A percentile compares a stretch with the other conserved stretches of the same genome.
phyloP scores from a whole-genome alignment of 768 basidiomycete species.

The Lentinula sp. region DNA sequence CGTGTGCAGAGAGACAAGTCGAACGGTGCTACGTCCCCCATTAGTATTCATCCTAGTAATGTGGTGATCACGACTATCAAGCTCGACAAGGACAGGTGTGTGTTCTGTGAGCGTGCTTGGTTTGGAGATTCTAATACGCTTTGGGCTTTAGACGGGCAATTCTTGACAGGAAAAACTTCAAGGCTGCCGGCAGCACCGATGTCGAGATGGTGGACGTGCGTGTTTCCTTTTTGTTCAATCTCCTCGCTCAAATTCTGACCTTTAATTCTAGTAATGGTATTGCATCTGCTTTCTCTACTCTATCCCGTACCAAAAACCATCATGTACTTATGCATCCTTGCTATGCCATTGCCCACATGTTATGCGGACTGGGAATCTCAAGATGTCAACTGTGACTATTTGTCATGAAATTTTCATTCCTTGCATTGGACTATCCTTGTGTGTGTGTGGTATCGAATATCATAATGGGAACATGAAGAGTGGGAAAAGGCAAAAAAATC shows the following conservation, averaged over 20 bases:
- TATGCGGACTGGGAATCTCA: constrained; percentile 31
- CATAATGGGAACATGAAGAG: not conserved
- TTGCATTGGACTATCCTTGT: not conserved
- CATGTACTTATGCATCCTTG: constrained; percentile 39
- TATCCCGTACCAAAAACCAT: constrained; percentile 36
- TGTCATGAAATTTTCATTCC: not conserved
- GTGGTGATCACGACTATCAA: constrained; percentile 92
- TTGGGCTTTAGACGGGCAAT: constrained; percentile 60
- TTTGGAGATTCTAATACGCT: constrained; percentile 4
- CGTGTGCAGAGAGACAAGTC: constrained; percentile 97
- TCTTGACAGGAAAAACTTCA: constrained; percentile 79
- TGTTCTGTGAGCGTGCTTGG: not conserved
- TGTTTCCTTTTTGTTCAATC: constrained; percentile 12
- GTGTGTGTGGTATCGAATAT: not conserved
- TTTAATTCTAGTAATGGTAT: constrained; percentile 28
- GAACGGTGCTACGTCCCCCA: constrained; percentile 88
- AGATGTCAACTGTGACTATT: not conserved
- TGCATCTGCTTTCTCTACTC: constrained; percentile 16
- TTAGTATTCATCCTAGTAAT: constrained; percentile 95
- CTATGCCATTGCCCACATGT: constrained; percentile 26
- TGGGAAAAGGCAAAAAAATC: constrained; percentile 11
- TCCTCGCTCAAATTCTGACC: not conserved
- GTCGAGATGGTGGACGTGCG: constrained; percentile 80
- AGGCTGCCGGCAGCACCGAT: constrained; percentile 41
- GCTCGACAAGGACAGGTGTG: constrained; percentile 83